Base-by-base conservation (phyloP, 495 filamentous ascomycete genomes). In the Daldinia childiae region DNA sequence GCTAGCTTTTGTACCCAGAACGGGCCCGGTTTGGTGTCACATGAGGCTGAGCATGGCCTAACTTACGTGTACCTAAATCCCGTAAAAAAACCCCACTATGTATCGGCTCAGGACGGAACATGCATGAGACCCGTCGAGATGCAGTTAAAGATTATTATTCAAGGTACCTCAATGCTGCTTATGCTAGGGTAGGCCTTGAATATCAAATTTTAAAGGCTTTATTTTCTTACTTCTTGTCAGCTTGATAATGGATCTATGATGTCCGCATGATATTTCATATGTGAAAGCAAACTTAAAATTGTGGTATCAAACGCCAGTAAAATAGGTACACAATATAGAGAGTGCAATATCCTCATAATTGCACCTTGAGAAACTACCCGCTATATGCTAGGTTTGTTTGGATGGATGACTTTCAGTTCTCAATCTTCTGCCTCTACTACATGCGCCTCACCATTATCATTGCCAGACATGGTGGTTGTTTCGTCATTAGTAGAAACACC, bases 351-450 rank as follows among this genome's bases (percentile, higher is more conserved):
- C 4, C 43, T 48, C 43, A 11, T 48, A 12, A 11, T 19, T 48
- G 43, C 41, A 19, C 41, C 7, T 7, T 6, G n/a, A 45, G 7
- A 45, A 11, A 19, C 17, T 3, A 48, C 43, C 34, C 12, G 12
- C 34, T 36, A 14, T 36, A 36, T 36, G 12, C 34, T 36, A 36
- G 34, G 34, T 36, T 3, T 14, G 11, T 36, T 36, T 36, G 12
- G 11, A 36, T 36, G 14, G 12, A 24, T 27, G 19, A 58, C 69
- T 19, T 58, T 68, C 43, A 62, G 58, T 15, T 52, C 60, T 57
- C 19, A 70, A 9, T 61, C 67, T 45, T 67, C 76, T 64, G 56
- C 73, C 24, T 66, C 74, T 26, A 56, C 76, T 11, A 45, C 41
- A 34, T 51, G 56, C 14, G 45, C 39, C 19, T 68, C 68, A 38